Base-by-base conservation (phyloP, 345 rosid species). In the Pistacia integerrima region DNA sequence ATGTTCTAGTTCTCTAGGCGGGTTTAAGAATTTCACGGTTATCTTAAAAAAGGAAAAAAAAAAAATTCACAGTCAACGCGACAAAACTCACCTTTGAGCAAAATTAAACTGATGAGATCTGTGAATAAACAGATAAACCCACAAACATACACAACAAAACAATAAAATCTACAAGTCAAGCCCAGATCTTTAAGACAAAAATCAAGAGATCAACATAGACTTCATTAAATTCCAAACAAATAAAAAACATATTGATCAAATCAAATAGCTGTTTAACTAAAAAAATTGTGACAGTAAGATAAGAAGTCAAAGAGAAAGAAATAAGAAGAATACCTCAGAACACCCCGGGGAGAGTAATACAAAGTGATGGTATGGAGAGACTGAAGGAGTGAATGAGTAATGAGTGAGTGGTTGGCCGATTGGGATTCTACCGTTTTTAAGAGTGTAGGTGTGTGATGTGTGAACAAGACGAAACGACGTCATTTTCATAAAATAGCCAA, bases 321-420 rank as follows among this genome's bases (percentile, higher is more conserved):
- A 17, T 48, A 67, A 12, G 38, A 18, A 44, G 14, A 58, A 4
- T 65, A 88, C 90, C 90, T 87, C 90, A 85, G 88, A 75, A 16
- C 76, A 83, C 90, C 86, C 82, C 88, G 12, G 5, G 38, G 78
- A 74, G 74, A 70, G 35, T 73, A 61, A 68, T 30, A n/a, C 2
- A 52, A 56, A 13, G 61, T 33, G 41, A 30, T 9, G 3, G 6
- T 3, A 17, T 0, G 28, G 6, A 30, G 48, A 67, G 30, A 60
- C 58, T 10, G 1, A 4, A 49, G 35, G 74, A 62, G n/a, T 8
- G 5, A 33, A 1, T 1, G 41, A 54, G 36, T 2, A 49, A 14
- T 8, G 10, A 18, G 3, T 3, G 54, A 54, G 36, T 2, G 18
- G 52, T 4, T 2, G 35, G 49, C 0, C n/a, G 5, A 1, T 0